Base-by-base conservation (phyloP, 2,329 filamentous ascomycete species). In the Pseudocercospora pini-densiflorae region DNA sequence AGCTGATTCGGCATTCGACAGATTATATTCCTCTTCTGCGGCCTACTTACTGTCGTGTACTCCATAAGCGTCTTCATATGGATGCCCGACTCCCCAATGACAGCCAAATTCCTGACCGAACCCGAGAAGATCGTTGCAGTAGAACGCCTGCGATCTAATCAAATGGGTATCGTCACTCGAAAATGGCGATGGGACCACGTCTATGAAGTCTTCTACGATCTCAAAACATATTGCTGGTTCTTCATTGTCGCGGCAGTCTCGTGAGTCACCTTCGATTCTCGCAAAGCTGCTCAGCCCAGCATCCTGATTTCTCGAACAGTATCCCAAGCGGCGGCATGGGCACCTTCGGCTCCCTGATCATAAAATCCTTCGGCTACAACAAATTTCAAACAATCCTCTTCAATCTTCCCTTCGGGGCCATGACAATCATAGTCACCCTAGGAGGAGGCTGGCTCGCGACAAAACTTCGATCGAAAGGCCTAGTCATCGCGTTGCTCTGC, bases 41-140 rank as follows among this genome's bases (percentile, higher is more conserved):
- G 67, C 14, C 53, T 62, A 7, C 12, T 87, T 58, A 87, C 85
- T 0, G 80, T 87, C 7, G 76, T 81, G 0, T 86, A 84, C 63
- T 81, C 85, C 2, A 70, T 80, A 0, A 71, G 83, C 14, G 83
- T 89, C 8, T 80, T 86, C 74, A 23, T 47, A 5, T 43, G 53
- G 31, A 62, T 62, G 60, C 60, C 60, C 14, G 60, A 62, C 21
- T 47, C 31, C 12, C 60, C 60, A 16, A 62, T 62, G 60, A 49
- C 47, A 27, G 60, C 60, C 1, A 62, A 54, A 24, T 62, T 53
- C 24, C 31, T 62, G 12, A 62, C 27, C 24, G 43, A 62, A 27
- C 47, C 21, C 2, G 60, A 62, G 24, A 62, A 62, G 60, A 24
- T 62, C 27, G 51, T 62, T n/a, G 60, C 60, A 6, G 49, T 49